Evolutionary conservation across 2,329 filamentous ascomycete species (phyloP), one percentile per base, ranked within the genome.

Genomic region (Colletotrichum sp.): DNA sequence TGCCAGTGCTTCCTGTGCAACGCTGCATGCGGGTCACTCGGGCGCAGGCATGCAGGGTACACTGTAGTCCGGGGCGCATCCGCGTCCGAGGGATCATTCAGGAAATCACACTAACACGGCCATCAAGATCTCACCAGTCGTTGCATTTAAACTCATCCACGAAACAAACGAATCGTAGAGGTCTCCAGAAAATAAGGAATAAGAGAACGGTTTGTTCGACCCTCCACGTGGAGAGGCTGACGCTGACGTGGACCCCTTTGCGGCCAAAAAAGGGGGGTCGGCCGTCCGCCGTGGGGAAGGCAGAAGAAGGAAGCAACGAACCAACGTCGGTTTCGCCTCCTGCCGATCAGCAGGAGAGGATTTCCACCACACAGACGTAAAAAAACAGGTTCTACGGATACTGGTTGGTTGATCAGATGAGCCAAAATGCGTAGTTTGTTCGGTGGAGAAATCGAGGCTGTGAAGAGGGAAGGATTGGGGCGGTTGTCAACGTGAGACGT

Each of bases 381-480:
- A 28, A 16, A 52, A 52, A 30, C 18, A 22, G 32, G 62, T 57
- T 57, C 10, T 18, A 48, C 28, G 36, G 36, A 16, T 39, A 39
- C 18, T 6, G 39, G 39, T 48, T 68, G 13, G 65, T 24, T 32
- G 65, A 68, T 68, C 65, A 18, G 36, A 34, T 67, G 72, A 72
- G 69, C 36, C 52, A 72, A 75, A 57, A 62, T 26, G 26, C n/a
- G 67, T 64, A 55, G 62, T 32, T 55, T 75, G 52, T 52, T 72
- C 72, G 24, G 72, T 67, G 68, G 72, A 67, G 72, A 65, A 75
- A 52, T 52, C 28, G n/a, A 72, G 36, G 32, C 44, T 59, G 52
- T 28, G 28, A 55, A 9, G 36, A 13, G 18, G 39, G 9, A n/a
- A 12, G 39, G 39, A 48, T 48, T 48, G 18, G 36, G 36, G 28